Evolutionary conservation across 2,329 filamentous ascomycete species (phyloP), one percentile per base, ranked within the genome.

Genomic region (Trichoderma cornu-damae): DNA sequence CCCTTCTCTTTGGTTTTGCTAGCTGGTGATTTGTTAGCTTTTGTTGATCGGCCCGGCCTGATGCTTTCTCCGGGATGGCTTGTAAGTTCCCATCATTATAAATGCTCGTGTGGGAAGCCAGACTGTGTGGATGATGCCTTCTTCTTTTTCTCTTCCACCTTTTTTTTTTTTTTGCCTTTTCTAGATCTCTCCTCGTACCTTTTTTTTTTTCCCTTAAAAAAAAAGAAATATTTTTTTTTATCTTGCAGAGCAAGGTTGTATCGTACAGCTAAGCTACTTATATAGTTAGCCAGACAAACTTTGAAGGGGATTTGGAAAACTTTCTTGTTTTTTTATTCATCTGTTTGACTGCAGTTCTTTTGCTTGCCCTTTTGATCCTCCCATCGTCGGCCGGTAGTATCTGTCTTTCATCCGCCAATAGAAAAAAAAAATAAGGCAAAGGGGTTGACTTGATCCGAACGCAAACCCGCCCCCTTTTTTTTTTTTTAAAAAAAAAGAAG

Each of bases 141-240:
- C 40, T 47, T 30, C 32, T 16, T 34, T 35, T 9, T 20, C 11
- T 11, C 6, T 42, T 14, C 20, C 14, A n/a, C n/a, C 14, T 34
- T 53, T 16, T 37, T 47, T 24, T 37, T 57, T 57, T 47, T 52
- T 35, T 58, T 60, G 53, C 51, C 52, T 26, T 57, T 54, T 28
- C 55, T 57, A 64, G 64, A 60, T 54, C 58, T 65, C 60, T 57
- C 30, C 26, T 44, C 63, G 61, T n/a, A n/a, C 55, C 58, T 62
- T 58, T 61, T 60, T 52, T 34, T 35, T 30, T 47, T 11, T 22
- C n/a, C n/a, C n/a, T n/a, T n/a, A n/a, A n/a, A n/a, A n/a, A n/a
- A n/a, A n/a, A n/a, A n/a, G n/a, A n/a, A n/a, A n/a, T n/a, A n/a
- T n/a, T n/a, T n/a, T n/a, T n/a, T n/a, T n/a, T n/a, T n/a, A n/a